Evolutionary conservation across 225 moss, liverwort and hornwort species (phyloP).

Genomic region (Straminergon stramineum): DNA sequence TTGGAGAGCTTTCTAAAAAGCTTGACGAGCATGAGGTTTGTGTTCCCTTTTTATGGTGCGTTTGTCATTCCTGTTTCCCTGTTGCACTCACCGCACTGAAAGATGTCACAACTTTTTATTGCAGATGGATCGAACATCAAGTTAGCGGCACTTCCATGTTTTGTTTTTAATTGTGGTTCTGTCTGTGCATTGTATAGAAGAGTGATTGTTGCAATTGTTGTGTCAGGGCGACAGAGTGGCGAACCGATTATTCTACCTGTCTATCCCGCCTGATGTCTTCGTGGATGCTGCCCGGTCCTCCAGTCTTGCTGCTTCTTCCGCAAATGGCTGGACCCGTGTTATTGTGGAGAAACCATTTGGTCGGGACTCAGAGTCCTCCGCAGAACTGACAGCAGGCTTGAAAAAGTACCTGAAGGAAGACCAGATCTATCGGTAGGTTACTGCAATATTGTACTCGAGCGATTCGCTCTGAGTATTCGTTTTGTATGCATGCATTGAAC

Average conservation of each 20-base stretch:
- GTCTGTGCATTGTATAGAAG: neutral
- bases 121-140: neutral
- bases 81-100: neutral
- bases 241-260: conserved; percentile 86
- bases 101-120: neutral
- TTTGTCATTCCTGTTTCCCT: neutral
- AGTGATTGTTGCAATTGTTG: neutral
- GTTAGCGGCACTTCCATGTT: neutral
- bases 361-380: conserved; percentile 87
- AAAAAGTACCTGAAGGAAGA: conserved; percentile 80
- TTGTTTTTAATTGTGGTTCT: neutral
- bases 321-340: conserved; percentile 87
- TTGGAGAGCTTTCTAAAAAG: conserved; percentile 58
- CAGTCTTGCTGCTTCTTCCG: conserved; percentile 70
- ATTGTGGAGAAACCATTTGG: conserved; percentile 99
- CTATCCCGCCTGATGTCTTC: conserved; percentile 90
- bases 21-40: conserved; percentile 80
- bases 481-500: neutral
- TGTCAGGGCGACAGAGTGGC: conserved; percentile 67
- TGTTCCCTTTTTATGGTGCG: neutral
- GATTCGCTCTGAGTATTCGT: neutral
- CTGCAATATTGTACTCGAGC: neutral
- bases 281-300: conserved; percentile 88
- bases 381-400: conserved; percentile 76
- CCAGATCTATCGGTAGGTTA: conserved; percentile 84